phyloP scores from a whole-genome alignment of 441 rosid genomes.

The Populus hybrid region DNA sequence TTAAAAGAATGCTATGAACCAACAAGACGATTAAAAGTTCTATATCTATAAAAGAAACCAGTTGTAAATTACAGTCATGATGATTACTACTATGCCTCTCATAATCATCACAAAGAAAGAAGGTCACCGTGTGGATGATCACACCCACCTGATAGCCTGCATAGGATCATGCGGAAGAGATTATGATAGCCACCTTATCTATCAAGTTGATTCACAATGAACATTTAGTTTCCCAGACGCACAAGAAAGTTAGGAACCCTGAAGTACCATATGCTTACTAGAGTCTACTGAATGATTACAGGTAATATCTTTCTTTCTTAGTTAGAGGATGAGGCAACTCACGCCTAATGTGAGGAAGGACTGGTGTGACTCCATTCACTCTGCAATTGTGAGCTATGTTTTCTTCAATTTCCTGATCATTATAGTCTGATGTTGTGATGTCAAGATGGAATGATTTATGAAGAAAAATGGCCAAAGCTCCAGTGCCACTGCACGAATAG shows the following conservation, averaged over 20 bases:
- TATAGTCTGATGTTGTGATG: conserved; percentile 81
- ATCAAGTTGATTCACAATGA: not conserved
- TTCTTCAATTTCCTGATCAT: conserved; percentile 83
- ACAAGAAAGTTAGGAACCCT: not conserved
- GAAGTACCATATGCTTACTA: not conserved
- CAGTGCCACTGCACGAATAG: conserved; percentile 63
- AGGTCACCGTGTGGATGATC: not conserved
- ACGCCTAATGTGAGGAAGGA: conserved; percentile 83
- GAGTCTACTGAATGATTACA: not conserved
- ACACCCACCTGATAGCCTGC: not conserved
- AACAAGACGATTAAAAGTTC: not conserved
- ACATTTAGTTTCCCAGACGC: not conserved
- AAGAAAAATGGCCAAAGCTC: conserved; percentile 90
- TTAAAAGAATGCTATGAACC: not conserved
- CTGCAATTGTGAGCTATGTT: conserved; percentile 81
- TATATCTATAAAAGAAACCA: not conserved
- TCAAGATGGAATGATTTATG: conserved; percentile 57
- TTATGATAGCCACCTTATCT: not conserved
- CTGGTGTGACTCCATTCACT: conserved; percentile 59
- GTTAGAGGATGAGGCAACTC: conserved; percentile 30
- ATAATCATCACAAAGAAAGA: not conserved
- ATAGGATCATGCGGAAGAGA: not conserved
- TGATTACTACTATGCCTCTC: not conserved
- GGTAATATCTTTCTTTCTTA: not conserved
- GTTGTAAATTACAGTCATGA: not conserved